These are phyloP conservation scores for Coelastrella sp. DNA, from an alignment of 139 green algal species.

Conservation along the genomic window DNA sequence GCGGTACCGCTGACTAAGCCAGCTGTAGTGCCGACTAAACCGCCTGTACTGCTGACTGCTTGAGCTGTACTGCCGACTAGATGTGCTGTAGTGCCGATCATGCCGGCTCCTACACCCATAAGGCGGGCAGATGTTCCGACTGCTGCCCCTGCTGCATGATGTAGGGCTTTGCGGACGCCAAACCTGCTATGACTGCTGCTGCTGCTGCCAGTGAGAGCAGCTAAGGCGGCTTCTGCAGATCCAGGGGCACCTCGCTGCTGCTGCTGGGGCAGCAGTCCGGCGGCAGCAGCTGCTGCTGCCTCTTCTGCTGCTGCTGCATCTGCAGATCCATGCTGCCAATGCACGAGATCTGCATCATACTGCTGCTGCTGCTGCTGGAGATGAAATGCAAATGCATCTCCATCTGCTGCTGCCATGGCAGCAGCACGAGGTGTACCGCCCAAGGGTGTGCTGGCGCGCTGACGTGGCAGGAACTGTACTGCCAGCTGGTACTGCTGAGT, in stretches of 20 bases:
- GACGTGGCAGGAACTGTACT: constrained; percentile 16
- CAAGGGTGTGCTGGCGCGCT: neutral
- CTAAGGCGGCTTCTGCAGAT: constrained; percentile 30
- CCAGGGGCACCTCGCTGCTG: neutral
- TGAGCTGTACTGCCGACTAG: constrained; percentile 42
- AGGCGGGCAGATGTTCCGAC: neutral
- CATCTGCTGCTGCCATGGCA: constrained; percentile 14
- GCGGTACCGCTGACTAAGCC: constrained; percentile 40
- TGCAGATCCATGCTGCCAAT: neutral
- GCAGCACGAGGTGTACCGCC: neutral
- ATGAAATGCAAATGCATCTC: neutral
- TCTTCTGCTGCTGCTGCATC: neutral
- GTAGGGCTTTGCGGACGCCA: constrained; percentile 34
- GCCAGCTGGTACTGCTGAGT: constrained; percentile 30
- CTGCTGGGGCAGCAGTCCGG: constrained; percentile 17
- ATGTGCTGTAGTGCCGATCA: constrained; percentile 35
- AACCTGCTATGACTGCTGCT: constrained; percentile 27
- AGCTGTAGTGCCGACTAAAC: constrained; percentile 39
- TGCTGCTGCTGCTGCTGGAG: neutral
- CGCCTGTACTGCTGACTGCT: constrained; percentile 9
- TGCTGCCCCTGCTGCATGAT: constrained; percentile 3
- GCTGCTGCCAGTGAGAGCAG: constrained; percentile 29
- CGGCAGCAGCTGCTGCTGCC: constrained; percentile 26
- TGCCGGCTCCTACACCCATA: neutral
- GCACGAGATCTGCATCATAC: neutral